Evolutionary conservation across 2,329 filamentous ascomycete species (phyloP).

Genomic region (Plectosphaerella plurivora): DNA sequence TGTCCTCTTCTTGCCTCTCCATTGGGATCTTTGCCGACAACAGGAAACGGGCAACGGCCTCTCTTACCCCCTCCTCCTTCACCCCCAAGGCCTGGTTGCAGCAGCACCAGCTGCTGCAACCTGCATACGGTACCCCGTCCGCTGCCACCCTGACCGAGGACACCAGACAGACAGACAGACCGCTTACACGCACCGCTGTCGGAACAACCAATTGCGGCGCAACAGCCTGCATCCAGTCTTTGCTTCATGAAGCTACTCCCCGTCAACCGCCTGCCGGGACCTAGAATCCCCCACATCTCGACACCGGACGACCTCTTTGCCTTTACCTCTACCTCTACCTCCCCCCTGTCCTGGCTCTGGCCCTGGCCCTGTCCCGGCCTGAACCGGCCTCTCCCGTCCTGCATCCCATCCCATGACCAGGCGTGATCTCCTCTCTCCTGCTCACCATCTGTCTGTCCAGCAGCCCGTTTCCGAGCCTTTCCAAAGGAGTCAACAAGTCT

Average conservation of each 20-base stretch:
- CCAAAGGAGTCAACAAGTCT: not conserved
- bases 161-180: conserved; percentile 15
- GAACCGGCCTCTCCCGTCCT: conserved; percentile 2
- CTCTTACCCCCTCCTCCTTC: conserved; percentile 13
- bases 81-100: conserved; percentile 17
- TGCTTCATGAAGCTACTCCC: conserved; percentile 35
- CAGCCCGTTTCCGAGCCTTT: too few species aligned
- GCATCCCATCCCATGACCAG: conserved; percentile 5
- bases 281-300: conserved; percentile 20
- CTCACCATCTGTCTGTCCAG: not conserved
- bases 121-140: conserved; percentile 28
- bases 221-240: conserved; percentile 42
- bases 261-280: conserved; percentile 23
- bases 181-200: conserved; percentile 24
- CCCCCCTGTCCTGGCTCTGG: too few species aligned
- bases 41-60: conserved; percentile 5
- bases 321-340: too few species aligned
- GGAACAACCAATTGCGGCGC: conserved; percentile 32
- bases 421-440: conserved; percentile 7
- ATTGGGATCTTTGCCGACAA: conserved; percentile 16
- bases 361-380: too few species aligned
- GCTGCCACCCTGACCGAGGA: conserved; percentile 26
- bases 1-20: conserved; percentile 2
- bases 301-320: conserved; percentile 1
- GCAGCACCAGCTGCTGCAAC: conserved; percentile 14